Conservation (phyloP, 163 green algal genomes). For the Smithsoniella earleae region DNA sequence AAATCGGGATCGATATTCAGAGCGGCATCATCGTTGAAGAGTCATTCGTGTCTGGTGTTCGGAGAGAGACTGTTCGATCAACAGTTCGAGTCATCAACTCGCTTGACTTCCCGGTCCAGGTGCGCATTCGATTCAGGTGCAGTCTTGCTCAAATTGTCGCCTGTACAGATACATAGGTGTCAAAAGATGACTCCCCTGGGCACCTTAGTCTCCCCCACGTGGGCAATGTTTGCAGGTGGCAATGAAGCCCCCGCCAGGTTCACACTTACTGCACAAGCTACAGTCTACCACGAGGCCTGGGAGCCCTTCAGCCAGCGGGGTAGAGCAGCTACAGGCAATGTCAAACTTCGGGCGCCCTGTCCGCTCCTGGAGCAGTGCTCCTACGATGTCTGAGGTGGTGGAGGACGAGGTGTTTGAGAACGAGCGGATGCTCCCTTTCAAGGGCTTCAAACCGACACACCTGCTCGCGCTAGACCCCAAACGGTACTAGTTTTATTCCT, state of each 20-base stretch:
- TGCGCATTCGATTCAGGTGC: no score
- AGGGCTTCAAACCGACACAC: constrained; percentile 45
- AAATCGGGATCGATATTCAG: not conserved
- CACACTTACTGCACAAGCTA: not conserved
- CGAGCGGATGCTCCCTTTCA: constrained; percentile 51
- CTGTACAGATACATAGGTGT: no score
- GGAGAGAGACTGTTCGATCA: constrained; percentile 5
- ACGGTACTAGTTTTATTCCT: constrained; percentile 33
- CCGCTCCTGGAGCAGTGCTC: not conserved
- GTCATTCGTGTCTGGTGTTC: constrained; percentile 16
- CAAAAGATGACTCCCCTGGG: no score
- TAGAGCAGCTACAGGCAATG: constrained; percentile 8
- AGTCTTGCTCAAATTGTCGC: no score
- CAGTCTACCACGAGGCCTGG: not conserved
- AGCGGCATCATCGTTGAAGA: constrained; percentile 8
- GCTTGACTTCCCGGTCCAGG: constrained; percentile 11
- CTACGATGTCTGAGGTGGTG: constrained; percentile 30
- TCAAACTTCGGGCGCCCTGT: not conserved
- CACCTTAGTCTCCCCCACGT: no score
- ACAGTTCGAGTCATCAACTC: constrained; percentile 1
- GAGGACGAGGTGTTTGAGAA: constrained; percentile 72
- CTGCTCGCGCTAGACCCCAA: constrained; percentile 46
- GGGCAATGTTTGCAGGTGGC: not conserved
- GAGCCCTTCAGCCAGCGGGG: not conserved
- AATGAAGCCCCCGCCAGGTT: constrained; percentile 3